These are phyloP conservation scores for Austroboletus novae-zelandiae DNA, from an alignment of 1,284 basidiomycete species.

Conservation along the genomic window DNA sequence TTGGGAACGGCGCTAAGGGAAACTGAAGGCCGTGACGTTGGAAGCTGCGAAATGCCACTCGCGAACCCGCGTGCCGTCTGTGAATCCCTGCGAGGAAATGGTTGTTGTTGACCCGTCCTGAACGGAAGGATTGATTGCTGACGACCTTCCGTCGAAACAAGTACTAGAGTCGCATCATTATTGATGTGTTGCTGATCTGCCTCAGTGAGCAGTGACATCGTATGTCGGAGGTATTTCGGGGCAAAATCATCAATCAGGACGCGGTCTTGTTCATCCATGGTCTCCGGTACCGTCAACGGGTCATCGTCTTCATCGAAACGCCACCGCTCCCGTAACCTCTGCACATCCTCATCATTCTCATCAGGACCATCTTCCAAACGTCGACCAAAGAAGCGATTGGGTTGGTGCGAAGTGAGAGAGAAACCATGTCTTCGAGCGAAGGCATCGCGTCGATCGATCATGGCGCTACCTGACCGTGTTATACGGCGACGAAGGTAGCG, in stretches of 20 bases:
- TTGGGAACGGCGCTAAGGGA: conserved; percentile 32
- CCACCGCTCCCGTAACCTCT: conserved; percentile 61
- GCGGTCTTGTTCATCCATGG: conserved; percentile 68
- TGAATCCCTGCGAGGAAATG: conserved; percentile 40
- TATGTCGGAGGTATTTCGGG: conserved; percentile 55
- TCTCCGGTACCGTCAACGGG: conserved; percentile 54
- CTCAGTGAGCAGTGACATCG: conserved; percentile 53
- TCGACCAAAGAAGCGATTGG: conserved; percentile 13
- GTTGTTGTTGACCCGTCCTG: conserved; percentile 34
- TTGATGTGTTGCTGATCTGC: conserved; percentile 42
- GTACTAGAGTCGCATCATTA: conserved; percentile 44
- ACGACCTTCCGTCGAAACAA: conserved; percentile 39
- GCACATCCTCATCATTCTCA: conserved; percentile 41
- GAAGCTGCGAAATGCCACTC: conserved; percentile 29
- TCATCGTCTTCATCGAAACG: conserved; percentile 65
- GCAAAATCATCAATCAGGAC: conserved; percentile 69
- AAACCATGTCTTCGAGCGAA: conserved; percentile 29
- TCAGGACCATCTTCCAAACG: conserved; percentile 31
- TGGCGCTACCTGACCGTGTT: conserved; percentile 80
- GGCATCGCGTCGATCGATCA: conserved; percentile 69
- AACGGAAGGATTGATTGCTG: conserved; percentile 37
- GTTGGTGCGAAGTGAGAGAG: conserved; percentile 11
- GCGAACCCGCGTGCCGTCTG: conserved; percentile 28
- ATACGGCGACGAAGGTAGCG: conserved; percentile 67
- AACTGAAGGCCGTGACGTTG: conserved; percentile 19